Base-by-base conservation (phyloP, 2,329 filamentous ascomycete genomes). In the Diaporthe destruens region DNA sequence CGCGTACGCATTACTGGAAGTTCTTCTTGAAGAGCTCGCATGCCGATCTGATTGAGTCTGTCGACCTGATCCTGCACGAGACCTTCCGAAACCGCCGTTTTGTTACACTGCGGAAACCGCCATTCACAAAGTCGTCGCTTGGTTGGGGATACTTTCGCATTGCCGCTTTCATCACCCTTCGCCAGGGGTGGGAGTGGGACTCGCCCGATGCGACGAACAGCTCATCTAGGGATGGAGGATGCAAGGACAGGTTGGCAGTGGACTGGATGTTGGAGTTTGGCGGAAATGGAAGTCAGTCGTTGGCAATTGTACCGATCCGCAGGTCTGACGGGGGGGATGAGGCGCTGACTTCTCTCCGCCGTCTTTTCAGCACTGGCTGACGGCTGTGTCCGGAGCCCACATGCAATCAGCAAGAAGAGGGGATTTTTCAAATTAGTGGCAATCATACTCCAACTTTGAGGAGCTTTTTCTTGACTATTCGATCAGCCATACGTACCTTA, bases 21-120 rank as follows among this genome's bases (percentile, higher is more conserved):
- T 71, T 71, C 9, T 71, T 71, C 9, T 34, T 71, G 20, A 29
- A 53, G 39, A 47, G 47, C 39, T 66, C 69, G 14, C 59, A 25
- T 7, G 42, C 57, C 11, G 49, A 66, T 16, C 1, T 71, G 20
- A 71, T 71, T 20, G 57, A 71, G 8, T 71, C 69, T 18, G 69
- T 71, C 51, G 69, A 71, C n/a, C 29, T 71, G 18, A 65, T 71
- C 2, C 23, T 71, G 20, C 69, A 71, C 29, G 59, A 65, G 23
- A 67, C 29, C 16, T 71, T 56, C n/a, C 36, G 14, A 1, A 39
- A 66, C 32, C 49, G 18, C n/a, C 69, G 69, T 9, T 66, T 71
- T 42, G 51, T 71, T 39, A 71, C 69, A 42, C 29, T 71, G 11
- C 51, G 69, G 7, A 23, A 67, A 16, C 51, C 57, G 32, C 69